Evolutionary conservation across 345 rosid species (phyloP).

Genomic region (Populus nigra): DNA sequence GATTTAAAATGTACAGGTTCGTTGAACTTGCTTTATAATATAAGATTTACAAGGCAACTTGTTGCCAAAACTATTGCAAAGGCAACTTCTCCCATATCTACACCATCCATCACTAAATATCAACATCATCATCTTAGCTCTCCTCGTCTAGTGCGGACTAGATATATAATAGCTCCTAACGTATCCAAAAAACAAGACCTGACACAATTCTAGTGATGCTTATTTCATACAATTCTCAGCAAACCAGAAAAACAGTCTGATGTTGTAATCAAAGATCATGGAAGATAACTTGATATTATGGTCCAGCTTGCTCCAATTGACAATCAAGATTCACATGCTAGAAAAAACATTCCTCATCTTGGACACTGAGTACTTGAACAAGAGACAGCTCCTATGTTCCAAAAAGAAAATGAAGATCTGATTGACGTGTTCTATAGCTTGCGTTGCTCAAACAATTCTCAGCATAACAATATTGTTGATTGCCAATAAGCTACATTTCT

Average conservation of each 20-base stretch:
- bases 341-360: not conserved
- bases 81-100: slow-evolving; percentile 5
- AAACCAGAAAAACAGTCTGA: not conserved
- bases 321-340: not conserved
- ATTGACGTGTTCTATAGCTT: not conserved
- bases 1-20: not conserved
- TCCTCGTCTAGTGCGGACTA: not conserved
- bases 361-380: not conserved
- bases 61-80: not conserved
- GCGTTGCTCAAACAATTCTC: not conserved
- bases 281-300: not conserved
- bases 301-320: not conserved
- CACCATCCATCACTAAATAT: not conserved
- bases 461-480: not conserved
- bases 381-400: not conserved
- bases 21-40: not conserved
- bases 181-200: slow-evolving; percentile 28
- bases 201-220: slow-evolving; percentile 30
- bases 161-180: not conserved
- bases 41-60: not conserved
- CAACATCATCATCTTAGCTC: not conserved
- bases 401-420: not conserved
- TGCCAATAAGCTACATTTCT: not conserved
- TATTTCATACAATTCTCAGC: slow-evolving; percentile 19
- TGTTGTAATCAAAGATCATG: not conserved